Evolutionary conservation across 2,329 filamentous ascomycete genomes (phyloP).

Genomic region (Colletotrichum cuscutae): DNA sequence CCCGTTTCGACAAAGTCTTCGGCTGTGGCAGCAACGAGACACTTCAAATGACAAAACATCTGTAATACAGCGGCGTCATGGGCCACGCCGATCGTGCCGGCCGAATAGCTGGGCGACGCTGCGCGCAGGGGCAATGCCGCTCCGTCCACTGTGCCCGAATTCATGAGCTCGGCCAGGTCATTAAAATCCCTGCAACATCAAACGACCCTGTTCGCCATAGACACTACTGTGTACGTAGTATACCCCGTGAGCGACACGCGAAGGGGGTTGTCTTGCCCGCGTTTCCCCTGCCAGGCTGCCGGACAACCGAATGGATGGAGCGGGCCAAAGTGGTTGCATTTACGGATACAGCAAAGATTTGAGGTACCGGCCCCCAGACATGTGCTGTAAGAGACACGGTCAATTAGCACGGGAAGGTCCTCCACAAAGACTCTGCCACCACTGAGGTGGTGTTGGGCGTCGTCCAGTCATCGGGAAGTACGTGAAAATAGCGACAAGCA

Average conservation of each 20-base stretch:
- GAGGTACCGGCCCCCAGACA: constrained; percentile 16
- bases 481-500: background rate
- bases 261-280: constrained; percentile 27
- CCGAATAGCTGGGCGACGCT: background rate
- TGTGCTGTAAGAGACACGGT: constrained; percentile 25
- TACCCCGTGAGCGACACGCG: constrained; percentile 15
- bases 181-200: constrained; percentile 30
- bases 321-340: constrained; percentile 23
- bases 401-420: constrained; percentile 9
- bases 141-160: constrained; percentile 13
- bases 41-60: constrained; percentile 8
- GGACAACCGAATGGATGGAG: background rate
- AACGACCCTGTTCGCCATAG: constrained; percentile 15
- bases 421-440: constrained; percentile 16
- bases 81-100: constrained; percentile 29
- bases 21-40: constrained; percentile 6
- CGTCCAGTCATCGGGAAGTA: constrained; percentile 22
- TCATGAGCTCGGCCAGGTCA: constrained; percentile 20
- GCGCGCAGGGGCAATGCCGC: constrained; percentile 4
- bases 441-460: background rate
- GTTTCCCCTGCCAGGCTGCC: constrained; percentile 25
- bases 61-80: constrained; percentile 28
- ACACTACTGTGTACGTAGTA: background rate
- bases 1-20: constrained; percentile 31
- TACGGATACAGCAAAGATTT: constrained; percentile 4